Evolutionary conservation across 306 rosid species (phyloP).

Genomic region (Inga leiocalycina): DNA sequence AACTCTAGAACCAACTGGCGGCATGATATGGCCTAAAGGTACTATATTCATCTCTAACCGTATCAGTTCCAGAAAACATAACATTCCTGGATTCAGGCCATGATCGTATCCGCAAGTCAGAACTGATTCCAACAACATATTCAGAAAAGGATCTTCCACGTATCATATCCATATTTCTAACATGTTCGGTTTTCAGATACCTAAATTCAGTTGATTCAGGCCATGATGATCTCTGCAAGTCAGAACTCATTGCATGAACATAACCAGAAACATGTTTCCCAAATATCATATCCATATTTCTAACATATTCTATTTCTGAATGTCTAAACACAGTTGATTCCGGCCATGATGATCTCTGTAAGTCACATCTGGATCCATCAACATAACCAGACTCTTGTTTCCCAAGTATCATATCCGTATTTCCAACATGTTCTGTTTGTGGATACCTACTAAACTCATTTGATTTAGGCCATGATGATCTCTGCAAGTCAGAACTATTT

Average conservation of each 20-base stretch:
- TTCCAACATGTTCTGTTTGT: background rate
- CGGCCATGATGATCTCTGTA: slow-evolving; percentile 9
- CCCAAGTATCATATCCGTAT: background rate
- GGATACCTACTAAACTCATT: background rate
- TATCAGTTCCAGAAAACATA: background rate
- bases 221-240: background rate
- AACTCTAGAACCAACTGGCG: background rate
- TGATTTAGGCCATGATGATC: background rate
- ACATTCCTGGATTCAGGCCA: background rate
- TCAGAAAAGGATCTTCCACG: background rate
- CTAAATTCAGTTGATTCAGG: background rate
- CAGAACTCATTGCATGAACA: background rate
- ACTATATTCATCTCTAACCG: background rate
- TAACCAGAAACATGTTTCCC: background rate
- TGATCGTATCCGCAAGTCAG: background rate
- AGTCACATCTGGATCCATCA: background rate
- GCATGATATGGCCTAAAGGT: background rate
- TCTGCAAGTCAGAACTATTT: background rate
- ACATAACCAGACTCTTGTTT: background rate
- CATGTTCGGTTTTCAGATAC: background rate
- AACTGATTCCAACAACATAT: background rate
- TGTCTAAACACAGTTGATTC: background rate
- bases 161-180: background rate
- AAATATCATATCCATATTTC: background rate
- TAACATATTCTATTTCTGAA: background rate